These are phyloP conservation scores for Rhodotorula sphaerocarpa DNA, from an alignment of 768 basidiomycete genomes.

Conservation along the genomic window DNA sequence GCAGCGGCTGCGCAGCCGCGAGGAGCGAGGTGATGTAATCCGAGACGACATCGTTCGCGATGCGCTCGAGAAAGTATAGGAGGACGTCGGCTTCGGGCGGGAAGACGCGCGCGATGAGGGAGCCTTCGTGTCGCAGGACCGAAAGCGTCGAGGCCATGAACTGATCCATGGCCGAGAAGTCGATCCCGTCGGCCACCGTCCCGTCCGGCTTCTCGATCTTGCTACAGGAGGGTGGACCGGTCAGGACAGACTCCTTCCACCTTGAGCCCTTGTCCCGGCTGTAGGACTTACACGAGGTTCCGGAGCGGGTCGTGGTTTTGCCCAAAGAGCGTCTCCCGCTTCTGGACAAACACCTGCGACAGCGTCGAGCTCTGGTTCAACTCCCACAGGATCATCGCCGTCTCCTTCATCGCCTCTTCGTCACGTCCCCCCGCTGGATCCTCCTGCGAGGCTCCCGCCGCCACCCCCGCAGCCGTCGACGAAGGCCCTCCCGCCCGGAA, in stretches of 20 bases:
- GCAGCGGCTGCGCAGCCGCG: conserved; percentile 65
- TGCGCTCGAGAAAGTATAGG: conserved; percentile 68
- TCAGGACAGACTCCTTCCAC: too few species aligned
- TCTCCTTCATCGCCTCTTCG: conserved; percentile 68
- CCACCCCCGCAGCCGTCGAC: too few species aligned
- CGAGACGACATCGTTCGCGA: conserved; percentile 71
- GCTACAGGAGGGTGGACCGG: conserved; percentile 20
- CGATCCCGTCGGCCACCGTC: conserved; percentile 50
- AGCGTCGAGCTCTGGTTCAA: conserved; percentile 74
- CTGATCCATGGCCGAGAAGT: conserved; percentile 87
- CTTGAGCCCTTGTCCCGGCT: conserved; percentile 44
- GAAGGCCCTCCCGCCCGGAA: too few species aligned
- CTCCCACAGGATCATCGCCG: conserved; percentile 76
- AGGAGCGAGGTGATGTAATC: conserved; percentile 78
- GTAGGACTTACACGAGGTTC: conserved; percentile 50
- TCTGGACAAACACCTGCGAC: conserved; percentile 91
- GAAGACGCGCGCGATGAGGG: conserved; percentile 74
- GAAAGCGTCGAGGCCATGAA: conserved; percentile 67
- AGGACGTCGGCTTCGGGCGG: conserved; percentile 70
- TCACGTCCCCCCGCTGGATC: conserved; percentile 43
- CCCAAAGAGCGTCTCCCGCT: conserved; percentile 87
- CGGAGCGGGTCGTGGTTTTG: conserved; percentile 69
- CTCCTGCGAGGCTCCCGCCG: conserved; percentile 44
- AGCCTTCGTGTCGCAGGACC: conserved; percentile 65
- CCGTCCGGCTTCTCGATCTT: conserved; percentile 41